Percentiles rank a stretch among this genome's conserved stretches.
Evolutionary conservation across 306 rosid genomes (phyloP).

Genomic region (Quercus parvula): DNA sequence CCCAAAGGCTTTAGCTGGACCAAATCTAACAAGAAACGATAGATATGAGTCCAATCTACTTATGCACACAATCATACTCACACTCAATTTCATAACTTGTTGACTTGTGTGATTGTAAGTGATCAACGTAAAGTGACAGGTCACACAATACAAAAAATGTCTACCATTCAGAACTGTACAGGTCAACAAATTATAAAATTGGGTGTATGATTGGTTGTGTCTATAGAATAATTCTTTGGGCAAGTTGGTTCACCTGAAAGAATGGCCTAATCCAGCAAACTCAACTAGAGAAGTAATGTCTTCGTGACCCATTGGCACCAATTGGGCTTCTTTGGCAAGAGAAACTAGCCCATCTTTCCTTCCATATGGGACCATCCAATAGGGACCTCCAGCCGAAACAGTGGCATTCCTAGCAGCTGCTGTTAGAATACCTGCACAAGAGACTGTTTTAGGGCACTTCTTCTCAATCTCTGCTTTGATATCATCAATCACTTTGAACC

Average conservation of each 20-base stretch:
- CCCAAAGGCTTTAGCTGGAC: too few species aligned
- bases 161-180: too few species aligned
- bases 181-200: too few species aligned
- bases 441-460: slow-evolving; percentile 59
- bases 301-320: slow-evolving; percentile 68
- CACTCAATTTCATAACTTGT: too few species aligned
- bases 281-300: slow-evolving; percentile 55
- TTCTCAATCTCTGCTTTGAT: slow-evolving; percentile 73
- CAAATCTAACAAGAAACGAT: too few species aligned
- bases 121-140: too few species aligned
- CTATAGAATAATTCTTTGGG: too few species aligned
- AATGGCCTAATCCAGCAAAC: slow-evolving; percentile 59
- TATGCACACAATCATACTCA: too few species aligned
- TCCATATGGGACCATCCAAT: slow-evolving; percentile 70
- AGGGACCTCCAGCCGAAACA: slow-evolving; percentile 58
- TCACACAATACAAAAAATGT: too few species aligned
- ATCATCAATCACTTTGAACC: slow-evolving; percentile 71
- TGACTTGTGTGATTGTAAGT: too few species aligned
- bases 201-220: too few species aligned
- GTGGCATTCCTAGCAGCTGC: slow-evolving; percentile 77
- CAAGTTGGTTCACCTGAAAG: slow-evolving; percentile 53
- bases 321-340: slow-evolving; percentile 46
- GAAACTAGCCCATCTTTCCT: slow-evolving; percentile 70
- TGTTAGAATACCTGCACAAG: slow-evolving; percentile 73
- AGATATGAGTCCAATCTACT: too few species aligned